These are phyloP conservation scores for Aspergillus saccharolyticus DNA, from an alignment of 495 filamentous ascomycete genomes.

Conservation along the genomic window DNA sequence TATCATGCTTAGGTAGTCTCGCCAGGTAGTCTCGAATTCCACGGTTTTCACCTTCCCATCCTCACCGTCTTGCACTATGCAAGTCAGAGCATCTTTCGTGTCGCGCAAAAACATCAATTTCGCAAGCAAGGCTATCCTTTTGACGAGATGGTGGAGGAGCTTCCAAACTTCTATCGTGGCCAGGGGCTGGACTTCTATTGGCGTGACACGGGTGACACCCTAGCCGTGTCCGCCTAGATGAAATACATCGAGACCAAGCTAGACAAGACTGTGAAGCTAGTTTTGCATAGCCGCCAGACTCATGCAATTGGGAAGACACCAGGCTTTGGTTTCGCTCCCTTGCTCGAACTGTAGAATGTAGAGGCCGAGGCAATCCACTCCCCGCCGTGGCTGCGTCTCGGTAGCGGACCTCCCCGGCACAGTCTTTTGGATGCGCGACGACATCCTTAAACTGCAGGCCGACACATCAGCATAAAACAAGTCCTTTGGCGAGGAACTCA, in stretches of 20 bases:
- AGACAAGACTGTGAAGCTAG: constrained; percentile 85
- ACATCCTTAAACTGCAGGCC: constrained; percentile 72
- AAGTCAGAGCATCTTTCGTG: too few relatives aligned
- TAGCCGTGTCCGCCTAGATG: constrained; percentile 80
- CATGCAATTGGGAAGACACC: constrained; percentile 53
- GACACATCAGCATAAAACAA: constrained; percentile 69
- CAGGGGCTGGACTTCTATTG: constrained; percentile 95
- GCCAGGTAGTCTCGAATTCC: too few relatives aligned
- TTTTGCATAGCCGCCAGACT: constrained; percentile 82
- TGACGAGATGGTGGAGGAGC: constrained; percentile 65
- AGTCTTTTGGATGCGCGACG: constrained; percentile 86
- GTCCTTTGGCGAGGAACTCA: constrained; percentile 84
- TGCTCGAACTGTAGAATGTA: constrained; percentile 26
- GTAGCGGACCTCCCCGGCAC: constrained; percentile 77
- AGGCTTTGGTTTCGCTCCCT: neutral
- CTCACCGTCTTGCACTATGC: too few relatives aligned
- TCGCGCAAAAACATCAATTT: constrained; percentile 95
- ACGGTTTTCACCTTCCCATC: too few relatives aligned
- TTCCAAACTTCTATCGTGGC: constrained; percentile 78
- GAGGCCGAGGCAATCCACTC: constrained; percentile 29
- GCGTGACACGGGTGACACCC: constrained; percentile 79
- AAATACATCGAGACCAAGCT: constrained; percentile 89
- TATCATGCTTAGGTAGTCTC: too few relatives aligned
- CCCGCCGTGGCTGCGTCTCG: constrained; percentile 55
- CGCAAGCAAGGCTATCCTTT: constrained; percentile 62